These are phyloP conservation scores for Arabis hirsuta DNA, from an alignment of 345 rosid genomes.

Conservation along the genomic window DNA sequence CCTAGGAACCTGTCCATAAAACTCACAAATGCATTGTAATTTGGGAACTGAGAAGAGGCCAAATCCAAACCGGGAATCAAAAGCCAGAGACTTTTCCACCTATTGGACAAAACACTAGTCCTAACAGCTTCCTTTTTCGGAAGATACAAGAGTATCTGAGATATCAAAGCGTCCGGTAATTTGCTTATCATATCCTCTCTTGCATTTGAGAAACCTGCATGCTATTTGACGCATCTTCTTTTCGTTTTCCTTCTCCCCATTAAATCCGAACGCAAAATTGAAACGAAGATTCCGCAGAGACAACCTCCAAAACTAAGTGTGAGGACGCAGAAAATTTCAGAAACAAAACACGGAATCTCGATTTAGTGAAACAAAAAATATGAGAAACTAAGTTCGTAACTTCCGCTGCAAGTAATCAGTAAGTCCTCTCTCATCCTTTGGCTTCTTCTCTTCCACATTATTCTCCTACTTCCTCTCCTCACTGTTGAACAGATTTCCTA, in stretches of 20 bases:
- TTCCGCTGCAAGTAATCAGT: too few relatives aligned
- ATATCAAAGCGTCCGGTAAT: conserved; percentile 21
- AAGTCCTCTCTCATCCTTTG: too few relatives aligned
- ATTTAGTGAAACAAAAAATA: too few relatives aligned
- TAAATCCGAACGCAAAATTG: neutral
- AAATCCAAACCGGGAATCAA: neutral
- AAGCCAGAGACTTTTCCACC: conserved; percentile 19
- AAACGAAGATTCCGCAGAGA: too few relatives aligned
- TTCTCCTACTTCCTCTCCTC: too few relatives aligned
- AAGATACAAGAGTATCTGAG: conserved; percentile 11
- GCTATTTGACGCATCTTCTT: neutral
- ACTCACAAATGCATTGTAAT: conserved; percentile 13
- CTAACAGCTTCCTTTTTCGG: conserved; percentile 18
- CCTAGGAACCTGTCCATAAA: neutral
- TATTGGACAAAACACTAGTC: conserved; percentile 16
- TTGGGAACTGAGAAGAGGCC: neutral
- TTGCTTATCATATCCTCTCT: conserved; percentile 15
- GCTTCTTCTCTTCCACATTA: too few relatives aligned
- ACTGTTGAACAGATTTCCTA: too few relatives aligned
- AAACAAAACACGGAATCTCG: too few relatives aligned
- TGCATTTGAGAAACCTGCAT: neutral
- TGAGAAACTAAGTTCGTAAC: too few relatives aligned
- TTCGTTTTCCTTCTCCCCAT: neutral
- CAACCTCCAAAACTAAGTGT: too few relatives aligned
- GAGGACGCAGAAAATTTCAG: too few relatives aligned